A percentile compares a stretch with the other conserved stretches of the same genome.
Evolutionary conservation across 176 grass and related monocot genomes (phyloP).

Genomic region (Alloteropsis semialata): DNA sequence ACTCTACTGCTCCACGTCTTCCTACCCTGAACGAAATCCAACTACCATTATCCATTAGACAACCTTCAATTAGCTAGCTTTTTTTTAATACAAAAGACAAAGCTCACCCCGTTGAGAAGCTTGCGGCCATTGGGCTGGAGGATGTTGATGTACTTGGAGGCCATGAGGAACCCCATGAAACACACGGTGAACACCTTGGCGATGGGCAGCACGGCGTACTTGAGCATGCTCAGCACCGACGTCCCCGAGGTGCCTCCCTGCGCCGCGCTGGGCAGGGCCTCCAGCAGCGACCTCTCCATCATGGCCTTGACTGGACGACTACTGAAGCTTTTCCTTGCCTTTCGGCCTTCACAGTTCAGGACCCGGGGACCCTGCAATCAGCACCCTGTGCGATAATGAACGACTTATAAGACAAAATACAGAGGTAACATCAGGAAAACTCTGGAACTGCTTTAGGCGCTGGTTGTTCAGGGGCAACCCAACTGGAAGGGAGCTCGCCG

Average conservation of each 20-base stretch:
- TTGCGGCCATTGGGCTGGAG: constrained; percentile 88
- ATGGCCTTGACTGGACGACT: background rate
- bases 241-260: constrained; percentile 53
- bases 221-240: constrained; percentile 68
- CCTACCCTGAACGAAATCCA: constrained; percentile 7
- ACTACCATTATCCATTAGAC: background rate
- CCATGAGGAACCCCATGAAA: constrained; percentile 99
- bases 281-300: constrained; percentile 75
- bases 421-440: constrained; percentile 26
- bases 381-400: constrained; percentile 13
- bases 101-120: constrained; percentile 91
- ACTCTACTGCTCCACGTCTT: background rate
- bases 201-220: constrained; percentile 86
- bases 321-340: background rate
- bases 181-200: constrained; percentile 99
- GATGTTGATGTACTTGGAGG: constrained; percentile 89
- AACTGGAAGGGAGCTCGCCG: background rate
- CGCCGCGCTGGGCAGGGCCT: constrained; percentile 44
- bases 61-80: background rate
- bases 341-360: background rate
- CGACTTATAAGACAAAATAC: constrained; percentile 20
- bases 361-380: background rate
- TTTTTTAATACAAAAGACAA: constrained; percentile 21
- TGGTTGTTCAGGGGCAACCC: background rate
- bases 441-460: constrained; percentile 15